Evolutionary conservation across 768 basidiomycete genomes (phyloP).

Genomic region (Collybia sp.): DNA sequence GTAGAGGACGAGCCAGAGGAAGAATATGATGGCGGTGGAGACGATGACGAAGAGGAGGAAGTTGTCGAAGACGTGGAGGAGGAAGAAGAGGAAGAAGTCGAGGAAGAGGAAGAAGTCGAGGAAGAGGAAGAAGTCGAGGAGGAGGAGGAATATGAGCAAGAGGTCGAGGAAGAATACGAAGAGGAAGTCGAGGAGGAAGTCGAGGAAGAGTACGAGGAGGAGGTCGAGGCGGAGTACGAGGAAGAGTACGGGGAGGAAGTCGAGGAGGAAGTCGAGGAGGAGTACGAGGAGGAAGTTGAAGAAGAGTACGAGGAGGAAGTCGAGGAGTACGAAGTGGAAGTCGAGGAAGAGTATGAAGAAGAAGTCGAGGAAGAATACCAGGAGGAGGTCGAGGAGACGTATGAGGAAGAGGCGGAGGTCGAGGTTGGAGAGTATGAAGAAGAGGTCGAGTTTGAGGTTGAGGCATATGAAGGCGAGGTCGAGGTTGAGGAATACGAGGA

Average conservation of each 20-base stretch:
- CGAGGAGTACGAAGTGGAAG: slow-evolving; percentile 35
- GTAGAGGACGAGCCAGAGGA: too few relatives aligned
- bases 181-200: background rate
- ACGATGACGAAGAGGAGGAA: too few relatives aligned
- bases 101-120: slow-evolving; percentile 21
- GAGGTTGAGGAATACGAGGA: too few relatives aligned
- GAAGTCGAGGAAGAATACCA: too few relatives aligned
- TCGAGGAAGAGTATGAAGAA: too few relatives aligned
- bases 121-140: slow-evolving; percentile 69
- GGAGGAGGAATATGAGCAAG: slow-evolving; percentile 61
- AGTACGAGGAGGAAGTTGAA: slow-evolving; percentile 27
- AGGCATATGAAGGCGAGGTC: too few relatives aligned
- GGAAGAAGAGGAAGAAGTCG: slow-evolving; percentile 8
- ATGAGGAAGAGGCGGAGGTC: too few relatives aligned
- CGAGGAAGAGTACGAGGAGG: slow-evolving; percentile 2
- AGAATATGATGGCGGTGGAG: too few relatives aligned
- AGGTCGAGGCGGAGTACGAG: slow-evolving; percentile 22
- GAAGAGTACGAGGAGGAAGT: slow-evolving; percentile 69
- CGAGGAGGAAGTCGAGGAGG: slow-evolving; percentile 28
- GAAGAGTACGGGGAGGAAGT: slow-evolving; percentile 24
- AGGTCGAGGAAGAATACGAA: slow-evolving; percentile 11
- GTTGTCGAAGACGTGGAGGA: too few relatives aligned
- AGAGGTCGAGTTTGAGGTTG: too few relatives aligned
- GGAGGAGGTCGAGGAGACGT: too few relatives aligned
- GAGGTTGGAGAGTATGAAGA: too few relatives aligned